Percentiles rank a stretch among this genome's conserved stretches.
Evolutionary conservation across 2,329 filamentous ascomycete species (phyloP).

Genomic region (Stachybotrys elegans): DNA sequence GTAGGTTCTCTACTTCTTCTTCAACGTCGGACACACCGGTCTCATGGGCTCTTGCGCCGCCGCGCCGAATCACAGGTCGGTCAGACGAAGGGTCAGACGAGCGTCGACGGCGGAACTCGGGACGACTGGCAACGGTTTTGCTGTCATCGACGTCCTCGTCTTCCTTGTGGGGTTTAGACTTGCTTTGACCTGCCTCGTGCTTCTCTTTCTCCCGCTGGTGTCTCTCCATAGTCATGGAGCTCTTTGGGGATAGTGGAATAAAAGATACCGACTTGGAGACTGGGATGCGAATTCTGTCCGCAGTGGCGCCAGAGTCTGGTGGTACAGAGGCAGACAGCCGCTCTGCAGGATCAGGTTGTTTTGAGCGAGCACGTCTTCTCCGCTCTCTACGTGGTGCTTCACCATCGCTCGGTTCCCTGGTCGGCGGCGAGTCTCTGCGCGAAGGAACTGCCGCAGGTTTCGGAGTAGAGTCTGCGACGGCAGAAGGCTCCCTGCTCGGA

Average conservation of each 20-base stretch:
- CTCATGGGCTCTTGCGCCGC: constrained; percentile 11
- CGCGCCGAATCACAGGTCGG: constrained; percentile 19
- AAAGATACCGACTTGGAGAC: constrained; percentile 39
- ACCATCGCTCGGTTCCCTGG: too few relatives aligned
- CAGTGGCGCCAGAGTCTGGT: not conserved
- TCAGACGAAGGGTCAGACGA: constrained; percentile 30
- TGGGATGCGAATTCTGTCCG: constrained; percentile 2
- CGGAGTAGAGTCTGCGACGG: too few relatives aligned
- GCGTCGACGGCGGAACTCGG: constrained; percentile 16
- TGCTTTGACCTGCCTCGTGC: constrained; percentile 13
- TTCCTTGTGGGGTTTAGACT: not conserved
- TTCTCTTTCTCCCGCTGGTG: constrained; percentile 30
- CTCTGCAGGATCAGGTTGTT: too few relatives aligned
- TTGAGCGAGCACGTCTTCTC: too few relatives aligned
- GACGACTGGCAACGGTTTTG: constrained; percentile 12
- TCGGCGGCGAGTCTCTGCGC: too few relatives aligned
- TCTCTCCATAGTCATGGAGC: constrained; percentile 37
- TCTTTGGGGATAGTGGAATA: constrained; percentile 44
- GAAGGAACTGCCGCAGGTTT: too few relatives aligned
- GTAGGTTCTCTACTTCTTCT: constrained; percentile 37
- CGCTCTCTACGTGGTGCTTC: too few relatives aligned
- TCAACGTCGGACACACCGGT: constrained; percentile 20
- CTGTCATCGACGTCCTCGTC: constrained; percentile 13
- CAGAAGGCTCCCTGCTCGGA: not conserved
- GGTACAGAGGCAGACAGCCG: too few relatives aligned